These are phyloP conservation scores for Theileria equi DNA, from an alignment of 169 alveolate genomes.

Conservation along the genomic window DNA sequence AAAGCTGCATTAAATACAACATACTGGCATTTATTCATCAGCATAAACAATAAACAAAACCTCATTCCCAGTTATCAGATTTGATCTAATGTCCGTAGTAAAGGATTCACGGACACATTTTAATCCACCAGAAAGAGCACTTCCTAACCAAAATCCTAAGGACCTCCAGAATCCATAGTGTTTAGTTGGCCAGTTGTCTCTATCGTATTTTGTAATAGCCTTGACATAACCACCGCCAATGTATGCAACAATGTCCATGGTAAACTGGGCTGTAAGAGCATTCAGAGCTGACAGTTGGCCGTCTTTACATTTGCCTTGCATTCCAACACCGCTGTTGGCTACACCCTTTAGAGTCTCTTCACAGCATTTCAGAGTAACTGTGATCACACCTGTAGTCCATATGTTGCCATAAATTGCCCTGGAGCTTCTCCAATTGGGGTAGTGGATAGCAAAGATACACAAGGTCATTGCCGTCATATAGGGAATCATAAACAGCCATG, in stretches of 20 bases:
- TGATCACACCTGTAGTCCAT: no score
- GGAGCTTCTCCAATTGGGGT: no score
- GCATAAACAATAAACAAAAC: no score
- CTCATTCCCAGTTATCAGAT: no score
- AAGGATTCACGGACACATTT: neutral
- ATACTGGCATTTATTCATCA: no score
- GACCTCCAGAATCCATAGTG: neutral
- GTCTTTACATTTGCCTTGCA: neutral
- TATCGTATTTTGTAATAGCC: constrained; percentile 1
- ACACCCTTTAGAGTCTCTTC: no score
- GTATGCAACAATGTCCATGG: constrained; percentile 5
- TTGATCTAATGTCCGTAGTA: neutral
- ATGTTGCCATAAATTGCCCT: neutral
- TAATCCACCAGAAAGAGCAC: neutral
- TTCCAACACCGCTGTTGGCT: no score
- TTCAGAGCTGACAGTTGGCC: constrained; percentile 15
- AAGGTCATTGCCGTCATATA: neutral
- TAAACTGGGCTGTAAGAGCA: neutral
- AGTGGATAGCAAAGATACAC: constrained; percentile 1
- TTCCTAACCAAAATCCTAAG: neutral
- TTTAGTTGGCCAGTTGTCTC: constrained; percentile 4
- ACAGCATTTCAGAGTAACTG: no score
- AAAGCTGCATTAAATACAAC: no score
- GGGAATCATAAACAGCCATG: constrained; percentile 1
- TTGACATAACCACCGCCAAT: constrained; percentile 20